Conservation (phyloP, 495 filamentous ascomycete species). For the Tricharina praecox region DNA sequence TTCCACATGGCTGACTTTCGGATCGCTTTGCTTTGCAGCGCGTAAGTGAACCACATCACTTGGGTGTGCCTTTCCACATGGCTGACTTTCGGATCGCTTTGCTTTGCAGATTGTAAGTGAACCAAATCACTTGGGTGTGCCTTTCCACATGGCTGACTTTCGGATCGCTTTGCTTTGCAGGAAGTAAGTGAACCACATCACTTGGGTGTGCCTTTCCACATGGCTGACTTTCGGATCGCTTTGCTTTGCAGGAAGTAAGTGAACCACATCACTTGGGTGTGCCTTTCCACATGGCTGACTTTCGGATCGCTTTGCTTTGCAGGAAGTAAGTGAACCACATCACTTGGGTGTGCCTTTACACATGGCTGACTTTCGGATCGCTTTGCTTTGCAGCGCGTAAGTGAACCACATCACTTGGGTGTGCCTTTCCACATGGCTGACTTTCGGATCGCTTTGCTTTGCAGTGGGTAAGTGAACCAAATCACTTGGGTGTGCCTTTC, state of each 20-base stretch:
- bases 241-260: neutral
- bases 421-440: neutral
- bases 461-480: neutral
- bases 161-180: neutral
- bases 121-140: neutral
- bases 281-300: no score
- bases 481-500: no score
- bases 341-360: neutral
- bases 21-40: neutral
- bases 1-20: neutral
- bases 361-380: slow-evolving; percentile 1
- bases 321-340: neutral
- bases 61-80: no score
- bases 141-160: neutral
- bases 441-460: neutral
- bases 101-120: neutral
- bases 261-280: neutral
- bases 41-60: neutral
- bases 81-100: neutral
- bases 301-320: neutral
- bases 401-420: neutral
- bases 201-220: neutral
- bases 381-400: neutral
- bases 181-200: neutral
- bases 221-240: neutral